These are phyloP conservation scores for Saccharomycopsis guyanensis DNA, from an alignment of 805 yeast genomes.

Conservation along the genomic window DNA sequence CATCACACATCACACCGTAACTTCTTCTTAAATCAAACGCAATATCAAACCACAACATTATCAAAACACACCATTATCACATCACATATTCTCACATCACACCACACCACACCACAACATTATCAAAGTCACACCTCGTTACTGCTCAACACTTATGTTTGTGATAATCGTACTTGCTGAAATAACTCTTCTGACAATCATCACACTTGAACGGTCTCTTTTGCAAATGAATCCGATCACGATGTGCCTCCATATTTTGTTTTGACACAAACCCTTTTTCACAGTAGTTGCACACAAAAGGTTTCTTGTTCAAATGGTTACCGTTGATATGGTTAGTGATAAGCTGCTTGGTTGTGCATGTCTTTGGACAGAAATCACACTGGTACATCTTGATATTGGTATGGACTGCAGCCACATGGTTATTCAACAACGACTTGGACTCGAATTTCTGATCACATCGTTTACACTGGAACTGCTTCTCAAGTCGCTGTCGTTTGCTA, in stretches of 20 bases:
- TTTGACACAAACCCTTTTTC: constrained; percentile 20
- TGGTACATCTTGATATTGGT: constrained; percentile 10
- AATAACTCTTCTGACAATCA: constrained; percentile 15
- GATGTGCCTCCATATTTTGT: constrained; percentile 21
- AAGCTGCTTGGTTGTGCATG: constrained; percentile 21
- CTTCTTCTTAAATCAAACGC: no score
- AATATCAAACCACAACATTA: no score
- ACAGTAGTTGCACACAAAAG: constrained; percentile 19
- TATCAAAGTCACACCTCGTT: no score
- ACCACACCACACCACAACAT: no score
- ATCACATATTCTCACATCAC: no score
- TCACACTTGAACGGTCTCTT: constrained; percentile 19
- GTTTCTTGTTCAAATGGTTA: constrained; percentile 19
- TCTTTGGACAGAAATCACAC: constrained; percentile 17
- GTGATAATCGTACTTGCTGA: constrained; percentile 17
- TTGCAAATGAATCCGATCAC: constrained; percentile 20
- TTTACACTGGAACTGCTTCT: constrained; percentile 12
- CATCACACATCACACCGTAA: no score
- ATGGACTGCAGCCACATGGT: constrained; percentile 16
- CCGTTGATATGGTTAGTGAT: constrained; percentile 20
- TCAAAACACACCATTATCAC: no score
- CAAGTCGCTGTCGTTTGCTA: neutral
- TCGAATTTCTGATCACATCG: constrained; percentile 17
- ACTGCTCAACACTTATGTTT: constrained; percentile 21
- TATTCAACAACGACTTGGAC: constrained; percentile 15